Percentiles rank a stretch among this genome's conserved stretches.
phyloP scores from a whole-genome alignment of 768 basidiomycete genomes.

The Boletus speciosus region DNA sequence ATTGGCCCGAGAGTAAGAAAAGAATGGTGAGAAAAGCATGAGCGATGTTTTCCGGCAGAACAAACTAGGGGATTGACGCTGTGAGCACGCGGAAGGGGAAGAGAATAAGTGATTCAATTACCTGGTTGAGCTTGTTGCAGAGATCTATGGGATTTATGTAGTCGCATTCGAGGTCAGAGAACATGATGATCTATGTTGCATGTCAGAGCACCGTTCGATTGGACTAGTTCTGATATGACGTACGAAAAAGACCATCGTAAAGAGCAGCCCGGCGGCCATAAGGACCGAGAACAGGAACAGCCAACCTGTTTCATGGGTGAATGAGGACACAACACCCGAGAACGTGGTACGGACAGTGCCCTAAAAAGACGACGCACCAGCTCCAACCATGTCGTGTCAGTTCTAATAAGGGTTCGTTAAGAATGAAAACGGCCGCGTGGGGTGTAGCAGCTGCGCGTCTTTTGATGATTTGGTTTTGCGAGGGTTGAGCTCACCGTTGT shows the following conservation, averaged over 20 bases:
- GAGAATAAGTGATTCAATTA: slow-evolving; percentile 33
- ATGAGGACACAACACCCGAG: not conserved
- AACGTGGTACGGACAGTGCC: not conserved
- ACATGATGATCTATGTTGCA: slow-evolving; percentile 90
- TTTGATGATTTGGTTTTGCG: not conserved
- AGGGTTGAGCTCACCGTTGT: not conserved
- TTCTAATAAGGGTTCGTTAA: not conserved
- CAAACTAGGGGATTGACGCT: slow-evolving; percentile 60
- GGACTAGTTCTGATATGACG: slow-evolving; percentile 34
- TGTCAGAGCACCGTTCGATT: not conserved
- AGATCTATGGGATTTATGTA: slow-evolving; percentile 99
- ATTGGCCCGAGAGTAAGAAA: slow-evolving; percentile 96
- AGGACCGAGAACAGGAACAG: slow-evolving; percentile 95
- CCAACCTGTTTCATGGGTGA: slow-evolving; percentile 65
- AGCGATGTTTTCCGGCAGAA: slow-evolving; percentile 92
- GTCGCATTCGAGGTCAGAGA: slow-evolving; percentile 98
- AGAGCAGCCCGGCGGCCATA: slow-evolving; percentile 89
- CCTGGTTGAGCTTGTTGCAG: slow-evolving; percentile 98
- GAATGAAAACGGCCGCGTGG: not conserved
- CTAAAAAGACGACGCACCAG: slow-evolving; percentile 33
- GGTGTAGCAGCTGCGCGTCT: not conserved
- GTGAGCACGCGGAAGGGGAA: not conserved
- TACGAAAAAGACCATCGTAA: slow-evolving; percentile 99
- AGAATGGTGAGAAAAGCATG: slow-evolving; percentile 88
- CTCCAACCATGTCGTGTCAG: slow-evolving; percentile 37